Conservation (phyloP, 2,329 filamentous ascomycete species). For the Coniochaeta sp. region DNA sequence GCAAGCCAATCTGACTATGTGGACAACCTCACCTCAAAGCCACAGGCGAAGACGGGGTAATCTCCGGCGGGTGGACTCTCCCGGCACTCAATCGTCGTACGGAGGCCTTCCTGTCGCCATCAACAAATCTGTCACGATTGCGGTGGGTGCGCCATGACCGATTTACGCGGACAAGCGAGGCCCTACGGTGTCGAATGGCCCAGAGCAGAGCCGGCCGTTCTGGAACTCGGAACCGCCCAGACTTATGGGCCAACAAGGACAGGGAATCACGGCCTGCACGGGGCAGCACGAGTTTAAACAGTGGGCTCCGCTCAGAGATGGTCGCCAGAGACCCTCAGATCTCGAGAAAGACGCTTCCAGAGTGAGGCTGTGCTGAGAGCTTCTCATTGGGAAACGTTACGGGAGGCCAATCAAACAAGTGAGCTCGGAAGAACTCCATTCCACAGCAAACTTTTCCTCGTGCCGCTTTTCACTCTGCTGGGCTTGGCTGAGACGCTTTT, state of each 20-base stretch:
- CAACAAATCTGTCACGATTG: no score
- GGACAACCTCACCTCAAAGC: no score
- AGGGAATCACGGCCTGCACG: no score
- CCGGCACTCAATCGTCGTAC: no score
- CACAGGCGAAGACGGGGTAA: no score
- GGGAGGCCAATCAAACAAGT: not conserved
- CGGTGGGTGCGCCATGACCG: no score
- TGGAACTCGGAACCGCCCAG: not conserved
- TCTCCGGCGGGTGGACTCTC: no score
- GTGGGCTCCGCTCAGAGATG: not conserved
- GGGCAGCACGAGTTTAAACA: not conserved
- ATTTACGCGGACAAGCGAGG: no score
- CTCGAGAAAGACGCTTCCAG: not conserved
- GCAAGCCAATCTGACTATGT: no score
- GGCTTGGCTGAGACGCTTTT: not conserved
- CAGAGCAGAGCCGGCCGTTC: not conserved
- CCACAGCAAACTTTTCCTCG: not conserved
- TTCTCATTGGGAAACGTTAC: not conserved
- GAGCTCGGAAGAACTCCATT: not conserved
- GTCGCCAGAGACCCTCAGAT: not conserved
- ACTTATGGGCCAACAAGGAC: not conserved
- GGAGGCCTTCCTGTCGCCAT: no score
- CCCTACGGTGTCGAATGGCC: not conserved
- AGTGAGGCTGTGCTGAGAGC: not conserved
- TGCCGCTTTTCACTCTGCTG: not conserved